phyloP scores from a whole-genome alignment of 2,329 filamentous ascomycete genomes.

The Alternaria brassicicola region DNA sequence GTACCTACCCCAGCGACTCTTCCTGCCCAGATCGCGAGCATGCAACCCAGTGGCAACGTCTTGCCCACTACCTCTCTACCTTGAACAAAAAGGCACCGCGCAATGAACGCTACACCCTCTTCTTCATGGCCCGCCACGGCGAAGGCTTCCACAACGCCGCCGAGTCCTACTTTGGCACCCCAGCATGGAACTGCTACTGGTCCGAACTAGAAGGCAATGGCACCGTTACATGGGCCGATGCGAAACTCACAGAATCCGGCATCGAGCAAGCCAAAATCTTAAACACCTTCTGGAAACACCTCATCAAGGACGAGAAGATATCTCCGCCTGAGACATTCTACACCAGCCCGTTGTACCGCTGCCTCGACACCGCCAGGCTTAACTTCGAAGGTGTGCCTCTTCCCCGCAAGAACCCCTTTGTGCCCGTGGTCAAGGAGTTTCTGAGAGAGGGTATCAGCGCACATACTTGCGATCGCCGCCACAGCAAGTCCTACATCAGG shows the following conservation, averaged over 20 bases:
- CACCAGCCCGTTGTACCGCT: conserved; percentile 67
- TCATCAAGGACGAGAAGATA: conserved; percentile 59
- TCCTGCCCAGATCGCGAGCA: conserved; percentile 43
- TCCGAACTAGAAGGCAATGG: conserved; percentile 67
- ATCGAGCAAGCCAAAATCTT: conserved; percentile 63
- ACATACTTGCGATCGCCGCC: conserved; percentile 71
- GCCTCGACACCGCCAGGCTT: conserved; percentile 65
- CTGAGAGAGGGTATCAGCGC: conserved; percentile 70
- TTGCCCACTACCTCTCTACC: conserved; percentile 62
- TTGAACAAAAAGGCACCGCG: conserved; percentile 58
- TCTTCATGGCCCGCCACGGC: conserved; percentile 73
- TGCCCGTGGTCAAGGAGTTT: conserved; percentile 67
- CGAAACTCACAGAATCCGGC: conserved; percentile 65
- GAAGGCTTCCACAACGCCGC: conserved; percentile 71
- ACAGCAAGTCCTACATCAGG: conserved; percentile 60
- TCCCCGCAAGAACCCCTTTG: conserved; percentile 59
- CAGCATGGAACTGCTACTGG: conserved; percentile 76
- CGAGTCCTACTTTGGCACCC: conserved; percentile 69
- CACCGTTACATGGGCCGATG: conserved; percentile 67
- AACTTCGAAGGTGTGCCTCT: conserved; percentile 64
- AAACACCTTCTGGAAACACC: conserved; percentile 63
- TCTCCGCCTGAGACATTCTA: conserved; percentile 69
- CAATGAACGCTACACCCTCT: conserved; percentile 66
- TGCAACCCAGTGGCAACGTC: conserved; percentile 69
- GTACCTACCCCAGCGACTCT: conserved; percentile 63